These are phyloP conservation scores for Pachysolen tannophilus DNA, from an alignment of 805 yeast species.

Conservation along the genomic window DNA sequence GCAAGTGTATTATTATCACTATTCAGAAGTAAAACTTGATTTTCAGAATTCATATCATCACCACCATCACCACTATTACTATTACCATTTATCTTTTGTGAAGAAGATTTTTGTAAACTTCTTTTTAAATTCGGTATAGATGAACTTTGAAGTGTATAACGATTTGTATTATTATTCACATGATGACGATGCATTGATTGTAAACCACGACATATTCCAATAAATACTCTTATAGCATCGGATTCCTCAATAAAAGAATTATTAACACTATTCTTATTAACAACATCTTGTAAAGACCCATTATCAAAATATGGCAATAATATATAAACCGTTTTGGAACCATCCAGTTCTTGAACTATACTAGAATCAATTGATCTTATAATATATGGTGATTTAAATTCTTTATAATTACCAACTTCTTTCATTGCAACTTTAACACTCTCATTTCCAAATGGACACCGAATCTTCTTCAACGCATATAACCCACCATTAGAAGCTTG, in stretches of 20 bases:
- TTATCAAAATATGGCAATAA: constrained; percentile 68
- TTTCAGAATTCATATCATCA: constrained; percentile 9
- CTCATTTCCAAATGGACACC: constrained; percentile 82
- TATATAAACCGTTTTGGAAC: constrained; percentile 70
- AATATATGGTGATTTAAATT: constrained; percentile 61
- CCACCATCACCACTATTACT: constrained; percentile 5
- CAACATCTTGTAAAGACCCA: constrained; percentile 77
- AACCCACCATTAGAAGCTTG: constrained; percentile 36
- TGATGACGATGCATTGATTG: constrained; percentile 67
- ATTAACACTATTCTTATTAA: constrained; percentile 55
- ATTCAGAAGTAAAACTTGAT: constrained; percentile 11
- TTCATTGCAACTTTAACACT: constrained; percentile 66
- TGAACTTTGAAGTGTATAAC: constrained; percentile 12
- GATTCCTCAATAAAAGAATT: constrained; percentile 46
- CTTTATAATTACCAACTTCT: constrained; percentile 70
- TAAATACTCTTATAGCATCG: constrained; percentile 54
- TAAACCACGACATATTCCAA: constrained; percentile 69
- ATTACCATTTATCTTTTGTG: constrained; percentile 11
- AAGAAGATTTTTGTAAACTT: neutral
- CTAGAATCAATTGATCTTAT: constrained; percentile 65
- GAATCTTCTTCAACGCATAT: constrained; percentile 77
- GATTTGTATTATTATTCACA: constrained; percentile 14
- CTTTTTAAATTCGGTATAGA: constrained; percentile 5
- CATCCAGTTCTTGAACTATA: constrained; percentile 67
- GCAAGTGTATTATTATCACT: constrained; percentile 4